Percentiles rank a stretch among this genome's conserved stretches.
These are phyloP conservation scores for Arabidopsis suecica DNA, from an alignment of 345 rosid genomes.

Conservation along the genomic window DNA sequence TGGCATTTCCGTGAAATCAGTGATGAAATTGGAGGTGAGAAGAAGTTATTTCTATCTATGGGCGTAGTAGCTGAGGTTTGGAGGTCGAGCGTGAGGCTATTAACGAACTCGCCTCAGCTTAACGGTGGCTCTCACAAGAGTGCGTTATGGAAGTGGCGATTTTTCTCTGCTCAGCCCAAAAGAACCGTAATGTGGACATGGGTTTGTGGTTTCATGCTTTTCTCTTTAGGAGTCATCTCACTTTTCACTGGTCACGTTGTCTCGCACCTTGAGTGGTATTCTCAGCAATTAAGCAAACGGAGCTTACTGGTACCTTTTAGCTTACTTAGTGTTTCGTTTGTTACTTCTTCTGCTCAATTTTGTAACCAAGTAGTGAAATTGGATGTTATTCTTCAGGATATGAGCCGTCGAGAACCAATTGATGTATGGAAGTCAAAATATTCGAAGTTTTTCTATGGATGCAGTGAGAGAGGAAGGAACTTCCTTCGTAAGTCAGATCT, in stretches of 20 bases:
- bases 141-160: conserved; percentile 57
- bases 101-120: conserved; percentile 64
- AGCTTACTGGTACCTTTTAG: conserved; percentile 59
- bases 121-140: conserved; percentile 48
- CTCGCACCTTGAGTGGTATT: conserved; percentile 96
- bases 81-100: conserved; percentile 61
- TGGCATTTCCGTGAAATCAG: conserved; percentile 48
- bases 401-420: conserved; percentile 57
- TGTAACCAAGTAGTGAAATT: neutral
- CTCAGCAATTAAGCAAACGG: conserved; percentile 72
- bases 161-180: conserved; percentile 51
- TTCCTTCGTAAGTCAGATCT: conserved; percentile 65
- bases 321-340: neutral
- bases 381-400: conserved; percentile 49
- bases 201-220: conserved; percentile 86
- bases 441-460: conserved; percentile 70
- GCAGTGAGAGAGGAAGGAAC: conserved; percentile 76
- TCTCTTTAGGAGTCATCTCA: conserved; percentile 84
- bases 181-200: conserved; percentile 65
- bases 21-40: conserved; percentile 48
- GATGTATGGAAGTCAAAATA: conserved; percentile 90
- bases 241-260: conserved; percentile 94
- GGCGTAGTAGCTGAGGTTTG: conserved; percentile 59
- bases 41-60: conserved; percentile 41
- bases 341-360: conserved; percentile 14